Percentiles rank a stretch among this genome's conserved stretches.
These are phyloP conservation scores for Yamadazyma paraphyllophila DNA, from an alignment of 805 yeast species.

Conservation along the genomic window DNA sequence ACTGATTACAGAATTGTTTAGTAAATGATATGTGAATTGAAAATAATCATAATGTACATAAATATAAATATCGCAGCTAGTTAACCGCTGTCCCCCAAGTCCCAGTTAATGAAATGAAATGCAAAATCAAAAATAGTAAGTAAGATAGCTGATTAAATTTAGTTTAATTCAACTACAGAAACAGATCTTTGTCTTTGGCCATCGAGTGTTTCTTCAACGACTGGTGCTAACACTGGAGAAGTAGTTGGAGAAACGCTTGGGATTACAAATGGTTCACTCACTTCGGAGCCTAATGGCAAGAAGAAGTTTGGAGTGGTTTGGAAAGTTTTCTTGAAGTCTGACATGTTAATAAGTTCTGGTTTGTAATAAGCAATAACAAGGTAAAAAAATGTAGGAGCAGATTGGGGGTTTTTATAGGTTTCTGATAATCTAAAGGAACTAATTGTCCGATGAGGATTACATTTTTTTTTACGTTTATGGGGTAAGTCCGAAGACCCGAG, in stretches of 20 bases:
- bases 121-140: background rate
- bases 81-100: background rate
- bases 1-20: too few relatives aligned
- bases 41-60: background rate
- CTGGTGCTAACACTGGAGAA: conserved; percentile 13
- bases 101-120: background rate
- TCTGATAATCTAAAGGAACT: conserved; percentile 1
- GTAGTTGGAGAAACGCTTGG: conserved; percentile 60
- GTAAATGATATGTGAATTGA: background rate
- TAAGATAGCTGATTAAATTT: background rate
- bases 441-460: conserved; percentile 7
- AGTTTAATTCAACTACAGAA: conserved; percentile 28
- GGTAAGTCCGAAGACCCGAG: conserved; percentile 4
- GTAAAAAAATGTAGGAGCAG: background rate
- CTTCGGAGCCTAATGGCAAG: conserved; percentile 54
- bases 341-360: conserved; percentile 5
- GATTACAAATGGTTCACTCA: conserved; percentile 62
- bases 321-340: conserved; percentile 12
- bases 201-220: conserved; percentile 6
- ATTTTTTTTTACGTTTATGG: conserved; percentile 5
- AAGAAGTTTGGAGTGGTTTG: conserved; percentile 28
- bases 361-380: background rate
- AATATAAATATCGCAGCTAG: background rate
- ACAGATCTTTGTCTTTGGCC: conserved; percentile 13
- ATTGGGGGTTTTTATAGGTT: conserved; percentile 1